Conservation (phyloP, 108 stramenopile genomes). For the Asterionellopsis glacialis region DNA sequence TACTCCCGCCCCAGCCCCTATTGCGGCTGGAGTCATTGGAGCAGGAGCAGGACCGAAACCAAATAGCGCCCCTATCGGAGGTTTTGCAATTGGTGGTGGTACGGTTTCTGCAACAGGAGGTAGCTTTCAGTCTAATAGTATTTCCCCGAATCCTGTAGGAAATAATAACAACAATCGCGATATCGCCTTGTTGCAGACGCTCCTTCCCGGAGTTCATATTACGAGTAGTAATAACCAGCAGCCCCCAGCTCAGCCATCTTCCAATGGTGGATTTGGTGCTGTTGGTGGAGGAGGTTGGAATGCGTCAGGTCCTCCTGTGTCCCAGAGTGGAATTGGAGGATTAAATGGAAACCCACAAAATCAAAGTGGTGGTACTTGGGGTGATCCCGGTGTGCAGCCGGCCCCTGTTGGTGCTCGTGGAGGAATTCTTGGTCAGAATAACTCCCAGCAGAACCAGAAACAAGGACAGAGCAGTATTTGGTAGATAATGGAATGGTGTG, state of each 20-base stretch:
- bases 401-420: conserved; percentile 17
- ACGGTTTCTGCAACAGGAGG: conserved; percentile 8
- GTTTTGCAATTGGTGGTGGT: conserved; percentile 11
- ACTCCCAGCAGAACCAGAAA: conserved; percentile 21
- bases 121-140: background rate
- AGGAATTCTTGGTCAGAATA: conserved; percentile 20
- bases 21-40: conserved; percentile 63
- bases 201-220: conserved; percentile 77
- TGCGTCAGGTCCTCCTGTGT: conserved; percentile 14
- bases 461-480: conserved; percentile 32
- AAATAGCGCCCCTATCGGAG: background rate
- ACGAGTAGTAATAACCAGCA: conserved; percentile 37
- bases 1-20: conserved; percentile 13
- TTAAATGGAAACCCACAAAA: background rate
- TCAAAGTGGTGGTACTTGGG: conserved; percentile 1
- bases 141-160: conserved; percentile 13
- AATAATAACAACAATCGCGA: conserved; percentile 55
- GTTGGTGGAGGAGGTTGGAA: conserved; percentile 21
- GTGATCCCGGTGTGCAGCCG: conserved; percentile 13
- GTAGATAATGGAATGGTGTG: conserved; percentile 12
- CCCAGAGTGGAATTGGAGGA: conserved; percentile 11
- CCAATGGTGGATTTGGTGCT: conserved; percentile 18
- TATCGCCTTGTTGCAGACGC: conserved; percentile 80
- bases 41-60: background rate
- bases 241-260: background rate